Conservation (phyloP, 2,329 filamentous ascomycete genomes). For the Amylocarpus encephaloides region DNA sequence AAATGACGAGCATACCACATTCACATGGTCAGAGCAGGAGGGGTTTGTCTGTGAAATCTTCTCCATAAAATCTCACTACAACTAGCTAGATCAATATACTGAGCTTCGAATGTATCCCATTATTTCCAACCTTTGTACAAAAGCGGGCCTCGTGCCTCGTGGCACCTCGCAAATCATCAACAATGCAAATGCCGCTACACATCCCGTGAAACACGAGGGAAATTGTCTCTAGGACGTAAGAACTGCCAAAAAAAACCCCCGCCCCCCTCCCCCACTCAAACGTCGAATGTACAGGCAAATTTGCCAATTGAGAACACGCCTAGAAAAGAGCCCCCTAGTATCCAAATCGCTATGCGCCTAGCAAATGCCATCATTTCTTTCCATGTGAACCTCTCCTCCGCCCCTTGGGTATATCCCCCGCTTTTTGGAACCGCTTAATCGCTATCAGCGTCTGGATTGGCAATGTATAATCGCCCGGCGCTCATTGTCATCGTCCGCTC, state of each 20-base stretch:
- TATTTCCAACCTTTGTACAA: constrained; percentile 4
- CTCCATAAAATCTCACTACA: no score
- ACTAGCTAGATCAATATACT: no score
- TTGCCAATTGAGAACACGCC: not conserved
- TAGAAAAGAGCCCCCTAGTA: not conserved
- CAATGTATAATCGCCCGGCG: constrained; percentile 70
- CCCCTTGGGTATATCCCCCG: constrained; percentile 18
- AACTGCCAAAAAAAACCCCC: not conserved
- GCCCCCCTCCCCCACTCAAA: not conserved
- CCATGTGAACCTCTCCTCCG: constrained; percentile 12
- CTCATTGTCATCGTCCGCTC: constrained; percentile 62
- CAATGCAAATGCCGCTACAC: constrained; percentile 5
- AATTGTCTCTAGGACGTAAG: constrained; percentile 1
- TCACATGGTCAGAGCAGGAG: no score
- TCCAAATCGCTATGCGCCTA: not conserved
- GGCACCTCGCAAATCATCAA: not conserved
- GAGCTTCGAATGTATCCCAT: not conserved
- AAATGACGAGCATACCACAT: no score
- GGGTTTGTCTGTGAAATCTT: no score
- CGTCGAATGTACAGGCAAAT: not conserved
- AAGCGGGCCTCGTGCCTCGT: not conserved
- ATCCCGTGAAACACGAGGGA: not conserved
- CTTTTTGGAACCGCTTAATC: constrained; percentile 22
- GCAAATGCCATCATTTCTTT: constrained; percentile 11
- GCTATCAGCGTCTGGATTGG: constrained; percentile 61